phyloP scores from a whole-genome alignment of 1,284 basidiomycete species.

The Butyriboletus appendiculatus region DNA sequence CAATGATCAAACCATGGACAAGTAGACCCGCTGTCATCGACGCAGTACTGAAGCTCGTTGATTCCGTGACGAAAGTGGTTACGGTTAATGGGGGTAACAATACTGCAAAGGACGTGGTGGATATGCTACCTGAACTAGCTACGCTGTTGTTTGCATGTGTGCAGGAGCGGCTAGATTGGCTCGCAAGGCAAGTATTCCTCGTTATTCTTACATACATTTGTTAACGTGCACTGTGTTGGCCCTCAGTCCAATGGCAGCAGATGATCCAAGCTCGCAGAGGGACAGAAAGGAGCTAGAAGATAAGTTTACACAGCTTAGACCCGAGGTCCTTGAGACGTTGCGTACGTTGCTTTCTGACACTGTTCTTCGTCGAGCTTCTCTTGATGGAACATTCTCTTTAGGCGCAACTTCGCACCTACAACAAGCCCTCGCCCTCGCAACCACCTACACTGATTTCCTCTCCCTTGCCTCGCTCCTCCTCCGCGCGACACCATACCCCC shows the following conservation, averaged over 20 bases:
- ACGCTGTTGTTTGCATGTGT: constrained; percentile 69
- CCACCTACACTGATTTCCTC: constrained; percentile 82
- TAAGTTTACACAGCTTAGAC: constrained; percentile 67
- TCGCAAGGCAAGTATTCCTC: constrained; percentile 52
- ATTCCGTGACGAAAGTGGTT: constrained; percentile 53
- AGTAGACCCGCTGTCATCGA: constrained; percentile 69
- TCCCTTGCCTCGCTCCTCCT: constrained; percentile 84
- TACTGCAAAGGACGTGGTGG: constrained; percentile 51
- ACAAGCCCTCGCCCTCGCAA: constrained; percentile 80
- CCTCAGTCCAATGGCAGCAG: constrained; percentile 45
- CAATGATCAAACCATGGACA: constrained; percentile 85
- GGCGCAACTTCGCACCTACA: constrained; percentile 58
- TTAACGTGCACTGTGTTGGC: constrained; percentile 3
- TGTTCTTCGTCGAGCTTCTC: neutral
- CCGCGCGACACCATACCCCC: constrained; percentile 62
- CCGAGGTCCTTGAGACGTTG: constrained; percentile 74
- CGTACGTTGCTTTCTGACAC: constrained; percentile 46
- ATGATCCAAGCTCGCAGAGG: constrained; percentile 46
- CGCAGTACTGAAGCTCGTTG: constrained; percentile 72
- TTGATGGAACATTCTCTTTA: constrained; percentile 30
- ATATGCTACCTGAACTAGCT: constrained; percentile 67
- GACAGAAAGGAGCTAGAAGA: constrained; percentile 62
- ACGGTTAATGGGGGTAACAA: constrained; percentile 21
- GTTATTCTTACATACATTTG: neutral
- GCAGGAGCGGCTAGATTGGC: constrained; percentile 72